Percentiles rank a stretch among this genome's conserved stretches.
These are phyloP conservation scores for Phyllosticta citrichinensis DNA, from an alignment of 2,329 filamentous ascomycete genomes.

Conservation along the genomic window DNA sequence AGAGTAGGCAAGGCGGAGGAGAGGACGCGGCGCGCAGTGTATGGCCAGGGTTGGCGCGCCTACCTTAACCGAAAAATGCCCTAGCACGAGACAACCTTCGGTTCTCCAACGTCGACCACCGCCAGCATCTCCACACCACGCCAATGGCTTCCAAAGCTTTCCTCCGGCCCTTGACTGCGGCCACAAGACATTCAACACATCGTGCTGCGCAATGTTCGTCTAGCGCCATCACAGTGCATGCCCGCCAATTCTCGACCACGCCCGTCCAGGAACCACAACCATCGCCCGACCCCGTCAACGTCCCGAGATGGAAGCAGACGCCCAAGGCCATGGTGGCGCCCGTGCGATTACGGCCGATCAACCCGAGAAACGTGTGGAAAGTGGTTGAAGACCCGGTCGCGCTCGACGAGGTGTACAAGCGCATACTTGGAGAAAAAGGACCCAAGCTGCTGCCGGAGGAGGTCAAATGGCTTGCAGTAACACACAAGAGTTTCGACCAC, in stretches of 20 bases:
- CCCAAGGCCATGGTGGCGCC: slow-evolving; percentile 39
- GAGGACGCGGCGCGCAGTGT: background rate
- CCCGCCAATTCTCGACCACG: background rate
- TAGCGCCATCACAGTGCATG: slow-evolving; percentile 17
- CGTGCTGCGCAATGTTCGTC: slow-evolving; percentile 17
- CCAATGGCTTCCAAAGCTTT: slow-evolving; percentile 41
- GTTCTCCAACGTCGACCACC: slow-evolving; percentile 13
- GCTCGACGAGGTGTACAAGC: slow-evolving; percentile 68
- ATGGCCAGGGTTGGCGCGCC: background rate
- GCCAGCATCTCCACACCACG: slow-evolving; percentile 9
- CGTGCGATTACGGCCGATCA: slow-evolving; percentile 45
- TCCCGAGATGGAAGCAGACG: slow-evolving; percentile 42
- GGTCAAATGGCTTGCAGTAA: slow-evolving; percentile 92
- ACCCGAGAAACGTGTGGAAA: slow-evolving; percentile 48
- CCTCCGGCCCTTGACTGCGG: slow-evolving; percentile 19
- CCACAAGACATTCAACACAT: slow-evolving; percentile 19
- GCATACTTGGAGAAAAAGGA: slow-evolving; percentile 63
- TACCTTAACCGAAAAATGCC: slow-evolving; percentile 7
- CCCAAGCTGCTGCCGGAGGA: slow-evolving; percentile 73
- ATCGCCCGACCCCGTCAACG: slow-evolving; percentile 19
- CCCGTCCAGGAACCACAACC: slow-evolving; percentile 11
- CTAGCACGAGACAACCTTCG: slow-evolving; percentile 11
- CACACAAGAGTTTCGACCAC: slow-evolving; percentile 97
- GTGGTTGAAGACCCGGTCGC: slow-evolving; percentile 67
- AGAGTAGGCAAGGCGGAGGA: background rate